Evolutionary conservation across 352 stramenopile genomes (phyloP).

Genomic region (Lagenidium giganteum): DNA sequence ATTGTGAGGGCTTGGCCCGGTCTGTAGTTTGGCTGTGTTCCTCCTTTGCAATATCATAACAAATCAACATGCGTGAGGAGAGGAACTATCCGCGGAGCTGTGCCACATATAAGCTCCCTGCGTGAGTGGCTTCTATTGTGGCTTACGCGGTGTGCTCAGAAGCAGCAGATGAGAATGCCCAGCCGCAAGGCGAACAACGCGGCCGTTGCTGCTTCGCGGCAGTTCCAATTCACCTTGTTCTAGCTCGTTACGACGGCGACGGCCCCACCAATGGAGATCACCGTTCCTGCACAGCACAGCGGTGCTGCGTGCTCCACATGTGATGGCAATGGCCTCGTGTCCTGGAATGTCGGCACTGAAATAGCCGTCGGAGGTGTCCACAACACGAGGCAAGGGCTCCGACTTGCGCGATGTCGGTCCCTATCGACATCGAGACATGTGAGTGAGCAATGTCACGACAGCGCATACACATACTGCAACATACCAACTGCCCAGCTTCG

Average conservation of each 20-base stretch:
- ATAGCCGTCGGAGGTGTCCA: constrained; percentile 21
- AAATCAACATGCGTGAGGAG: too few relatives aligned
- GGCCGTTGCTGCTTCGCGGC: constrained; percentile 1
- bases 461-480: constrained; percentile 1
- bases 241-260: background rate
- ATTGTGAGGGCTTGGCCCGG: too few relatives aligned
- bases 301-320: constrained; percentile 50
- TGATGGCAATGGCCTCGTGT: constrained; percentile 27
- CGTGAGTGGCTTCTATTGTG: too few relatives aligned
- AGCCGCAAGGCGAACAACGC: constrained; percentile 9
- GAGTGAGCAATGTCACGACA: background rate
- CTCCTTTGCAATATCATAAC: too few relatives aligned
- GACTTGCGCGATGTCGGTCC: constrained; percentile 7
- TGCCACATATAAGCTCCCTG: too few relatives aligned
- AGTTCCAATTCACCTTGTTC: background rate
- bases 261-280: constrained; percentile 51
- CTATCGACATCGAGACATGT: constrained; percentile 12
- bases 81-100: too few relatives aligned
- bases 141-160: too few relatives aligned
- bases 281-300: constrained; percentile 34
- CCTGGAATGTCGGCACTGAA: constrained; percentile 16
- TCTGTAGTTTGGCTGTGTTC: too few relatives aligned
- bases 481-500: constrained; percentile 62
- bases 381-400: constrained; percentile 41
- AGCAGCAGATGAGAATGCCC: constrained; percentile 26